phyloP scores from a whole-genome alignment of 1,139 yeast species.

The Geotrichum citri-aurantii region DNA sequence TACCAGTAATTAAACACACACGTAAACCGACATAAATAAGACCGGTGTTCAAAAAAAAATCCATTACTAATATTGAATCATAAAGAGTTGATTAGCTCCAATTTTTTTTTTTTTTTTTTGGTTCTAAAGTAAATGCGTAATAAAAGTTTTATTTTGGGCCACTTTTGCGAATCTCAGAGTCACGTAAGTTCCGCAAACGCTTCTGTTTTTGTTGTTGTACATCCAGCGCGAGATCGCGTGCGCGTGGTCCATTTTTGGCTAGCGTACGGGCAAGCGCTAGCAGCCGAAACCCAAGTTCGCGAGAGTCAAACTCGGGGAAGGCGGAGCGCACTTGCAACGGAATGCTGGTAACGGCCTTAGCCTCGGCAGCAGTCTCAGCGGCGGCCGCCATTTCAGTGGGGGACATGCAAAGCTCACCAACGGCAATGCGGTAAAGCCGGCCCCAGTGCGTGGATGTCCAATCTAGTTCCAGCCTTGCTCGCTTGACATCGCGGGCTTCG shows the following conservation, averaged over 20 bases:
- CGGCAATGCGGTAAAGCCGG: constrained; percentile 1
- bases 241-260: background rate
- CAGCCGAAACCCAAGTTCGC: background rate
- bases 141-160: background rate
- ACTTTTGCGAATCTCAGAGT: background rate
- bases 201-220: background rate
- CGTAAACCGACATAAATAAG: too few species aligned
- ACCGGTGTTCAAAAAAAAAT: background rate
- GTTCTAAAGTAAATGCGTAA: background rate
- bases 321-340: background rate
- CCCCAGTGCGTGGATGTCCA: constrained; percentile 10
- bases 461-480: background rate
- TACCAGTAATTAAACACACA: too few species aligned
- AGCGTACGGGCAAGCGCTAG: background rate
- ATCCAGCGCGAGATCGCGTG: background rate
- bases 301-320: background rate
- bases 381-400: background rate
- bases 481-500: background rate
- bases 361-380: background rate
- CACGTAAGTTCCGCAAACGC: background rate
- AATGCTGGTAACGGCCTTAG: background rate
- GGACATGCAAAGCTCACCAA: background rate
- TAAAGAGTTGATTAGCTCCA: background rate
- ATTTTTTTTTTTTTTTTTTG: background rate
- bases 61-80: background rate